Base-by-base conservation (phyloP, 768 basidiomycete species). In the Rhodotorula kratochvilovae region DNA sequence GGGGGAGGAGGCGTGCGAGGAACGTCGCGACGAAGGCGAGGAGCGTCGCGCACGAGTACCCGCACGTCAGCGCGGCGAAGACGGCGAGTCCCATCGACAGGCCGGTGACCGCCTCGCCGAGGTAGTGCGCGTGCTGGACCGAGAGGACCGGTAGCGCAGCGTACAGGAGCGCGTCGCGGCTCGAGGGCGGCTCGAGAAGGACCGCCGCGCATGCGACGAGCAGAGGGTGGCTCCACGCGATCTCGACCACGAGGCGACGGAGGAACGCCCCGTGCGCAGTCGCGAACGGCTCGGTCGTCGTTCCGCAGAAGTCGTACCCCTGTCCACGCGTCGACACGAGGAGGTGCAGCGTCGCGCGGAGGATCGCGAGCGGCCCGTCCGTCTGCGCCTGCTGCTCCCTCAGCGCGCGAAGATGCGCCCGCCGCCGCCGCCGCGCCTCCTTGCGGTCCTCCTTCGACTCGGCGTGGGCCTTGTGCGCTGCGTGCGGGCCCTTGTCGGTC, bases 251-350 rank as follows among this genome's bases (percentile, higher is more conserved):
- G 29, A 68, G 33, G 29, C 67, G 63, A 8, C 61, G 54, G 48
- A 73, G 35, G 61, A 68, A 73, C 12, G 15, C 5, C 23, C n/a
- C 27, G 16, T 5, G 25, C 19, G 15, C 50, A 13, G 21, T 39
- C 21, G 66, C 54, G 48, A 62, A 66, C 2, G 72, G 63, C 33
- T 1, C 23, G 7, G 67, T 68, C 33, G 64, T 45, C n/a, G 67
- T 68, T 1, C 59, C 60, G 42, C 63, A 56, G 60, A 73, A 73
- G 16, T 61, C 63, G 67, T 68, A 73, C 4, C 72, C 72, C 10
- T 61, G 55, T 10, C 72, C 72, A 7, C 72, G 67, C 72, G 68
- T 73, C 33, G 72, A 48, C 60, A 61, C 35, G 54, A 68, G 46
- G 60, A 73, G 64, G 50, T 73, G 72, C 6, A 66, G 12, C 0